Conservation (phyloP, 2,329 filamentous ascomycete species). For the Stromatinia cepivora region DNA sequence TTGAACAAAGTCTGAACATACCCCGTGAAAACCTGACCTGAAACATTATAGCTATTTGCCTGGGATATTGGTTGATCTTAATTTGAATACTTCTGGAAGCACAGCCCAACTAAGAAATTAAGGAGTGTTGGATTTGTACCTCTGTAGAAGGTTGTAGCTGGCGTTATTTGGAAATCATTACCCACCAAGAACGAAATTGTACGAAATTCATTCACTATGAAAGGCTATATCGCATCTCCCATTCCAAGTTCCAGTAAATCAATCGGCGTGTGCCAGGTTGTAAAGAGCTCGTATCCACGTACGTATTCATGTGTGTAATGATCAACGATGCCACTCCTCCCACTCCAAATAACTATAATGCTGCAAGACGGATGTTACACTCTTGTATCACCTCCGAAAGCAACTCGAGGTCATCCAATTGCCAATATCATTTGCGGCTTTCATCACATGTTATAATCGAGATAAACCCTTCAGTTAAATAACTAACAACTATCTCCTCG, state of each 20-base stretch:
- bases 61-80: constrained; percentile 12
- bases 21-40: background rate
- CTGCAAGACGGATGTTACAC: background rate
- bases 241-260: background rate
- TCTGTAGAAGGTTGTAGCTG: background rate
- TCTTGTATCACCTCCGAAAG: constrained; percentile 4
- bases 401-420: background rate
- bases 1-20: background rate
- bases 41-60: background rate
- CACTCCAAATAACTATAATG: background rate
- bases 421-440: background rate
- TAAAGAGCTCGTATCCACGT: constrained; percentile 5
- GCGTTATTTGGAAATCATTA: background rate
- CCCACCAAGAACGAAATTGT: background rate
- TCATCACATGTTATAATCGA: background rate
- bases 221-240: background rate
- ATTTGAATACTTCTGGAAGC: constrained; percentile 12
- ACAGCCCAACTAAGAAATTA: background rate
- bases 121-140: background rate
- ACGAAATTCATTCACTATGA: background rate
- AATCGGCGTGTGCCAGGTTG: background rate
- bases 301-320: background rate
- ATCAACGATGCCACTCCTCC: background rate
- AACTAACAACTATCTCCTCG: background rate
- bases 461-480: background rate